These are phyloP conservation scores for Candida ipomoeae DNA, from an alignment of 805 yeast species.

Conservation along the genomic window DNA sequence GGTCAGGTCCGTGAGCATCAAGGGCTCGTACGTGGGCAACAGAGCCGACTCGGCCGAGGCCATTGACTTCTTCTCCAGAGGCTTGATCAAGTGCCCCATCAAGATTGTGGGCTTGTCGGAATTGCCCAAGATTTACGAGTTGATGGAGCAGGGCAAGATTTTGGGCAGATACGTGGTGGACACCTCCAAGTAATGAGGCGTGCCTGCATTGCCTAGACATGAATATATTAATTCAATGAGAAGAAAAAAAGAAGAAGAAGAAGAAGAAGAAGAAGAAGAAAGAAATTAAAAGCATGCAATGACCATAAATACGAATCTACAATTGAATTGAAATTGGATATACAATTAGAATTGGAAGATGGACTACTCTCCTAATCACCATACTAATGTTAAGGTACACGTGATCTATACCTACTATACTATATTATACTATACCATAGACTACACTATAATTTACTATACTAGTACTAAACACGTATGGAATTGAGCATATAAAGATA, in stretches of 20 bases:
- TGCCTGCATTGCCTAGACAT: neutral
- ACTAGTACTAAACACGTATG: no score
- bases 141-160: slow-evolving; percentile 81
- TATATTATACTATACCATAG: no score
- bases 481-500: no score
- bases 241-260: neutral
- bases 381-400: no score
- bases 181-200: slow-evolving; percentile 35
- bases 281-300: no score
- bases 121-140: slow-evolving; percentile 61
- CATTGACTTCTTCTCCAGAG: slow-evolving; percentile 67
- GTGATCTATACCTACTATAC: no score
- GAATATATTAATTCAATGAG: neutral
- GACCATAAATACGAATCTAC: no score
- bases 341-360: no score
- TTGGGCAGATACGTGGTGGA: slow-evolving; percentile 89
- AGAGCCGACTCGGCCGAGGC: slow-evolving; percentile 85
- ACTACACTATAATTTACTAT: no score
- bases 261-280: neutral
- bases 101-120: slow-evolving; percentile 72
- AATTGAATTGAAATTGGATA: no score
- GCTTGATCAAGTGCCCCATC: slow-evolving; percentile 69
- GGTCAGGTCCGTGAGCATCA: slow-evolving; percentile 64
- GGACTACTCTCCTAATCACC: no score
- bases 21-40: slow-evolving; percentile 86